A percentile compares a stretch with the other conserved stretches of the same genome.
Conservation (phyloP, 176 grass and related monocot genomes). For the Elymus sibiricus region DNA sequence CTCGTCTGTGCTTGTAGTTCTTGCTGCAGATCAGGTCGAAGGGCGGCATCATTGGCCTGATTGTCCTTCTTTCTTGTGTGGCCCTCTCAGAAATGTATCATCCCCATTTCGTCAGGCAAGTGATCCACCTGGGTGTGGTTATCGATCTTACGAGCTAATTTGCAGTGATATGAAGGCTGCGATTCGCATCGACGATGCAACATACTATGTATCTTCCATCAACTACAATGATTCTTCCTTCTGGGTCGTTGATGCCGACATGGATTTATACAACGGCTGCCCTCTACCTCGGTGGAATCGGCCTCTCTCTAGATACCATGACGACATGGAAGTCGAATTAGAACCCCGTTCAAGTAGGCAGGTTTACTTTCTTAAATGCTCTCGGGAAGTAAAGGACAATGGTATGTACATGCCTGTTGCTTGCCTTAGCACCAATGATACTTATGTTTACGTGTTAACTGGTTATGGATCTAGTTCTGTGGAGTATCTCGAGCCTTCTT, state of each 20-base stretch:
- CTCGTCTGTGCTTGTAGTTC: background rate
- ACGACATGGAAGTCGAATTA: background rate
- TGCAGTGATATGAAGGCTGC: background rate
- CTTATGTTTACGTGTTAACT: constrained; percentile 22
- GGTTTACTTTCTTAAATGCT: background rate
- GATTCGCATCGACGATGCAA: background rate
- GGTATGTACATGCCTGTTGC: background rate
- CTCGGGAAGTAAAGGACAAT: background rate
- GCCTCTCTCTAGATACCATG: too few species aligned
- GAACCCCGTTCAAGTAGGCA: background rate
- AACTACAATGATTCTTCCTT: background rate
- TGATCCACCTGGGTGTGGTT: background rate
- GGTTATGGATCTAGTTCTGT: background rate
- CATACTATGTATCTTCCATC: background rate
- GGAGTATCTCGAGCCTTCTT: constrained; percentile 8
- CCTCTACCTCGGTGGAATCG: background rate
- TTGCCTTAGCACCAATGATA: constrained; percentile 6
- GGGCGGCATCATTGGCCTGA: background rate
- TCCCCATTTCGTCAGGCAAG: background rate
- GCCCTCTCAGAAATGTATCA: background rate
- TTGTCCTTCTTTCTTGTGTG: background rate
- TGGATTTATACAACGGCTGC: background rate
- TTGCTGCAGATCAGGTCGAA: background rate
- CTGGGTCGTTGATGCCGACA: background rate
- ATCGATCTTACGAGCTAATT: background rate